phyloP scores from a whole-genome alignment of 2,329 filamentous ascomycete species.

The Cladosporium sp. region DNA sequence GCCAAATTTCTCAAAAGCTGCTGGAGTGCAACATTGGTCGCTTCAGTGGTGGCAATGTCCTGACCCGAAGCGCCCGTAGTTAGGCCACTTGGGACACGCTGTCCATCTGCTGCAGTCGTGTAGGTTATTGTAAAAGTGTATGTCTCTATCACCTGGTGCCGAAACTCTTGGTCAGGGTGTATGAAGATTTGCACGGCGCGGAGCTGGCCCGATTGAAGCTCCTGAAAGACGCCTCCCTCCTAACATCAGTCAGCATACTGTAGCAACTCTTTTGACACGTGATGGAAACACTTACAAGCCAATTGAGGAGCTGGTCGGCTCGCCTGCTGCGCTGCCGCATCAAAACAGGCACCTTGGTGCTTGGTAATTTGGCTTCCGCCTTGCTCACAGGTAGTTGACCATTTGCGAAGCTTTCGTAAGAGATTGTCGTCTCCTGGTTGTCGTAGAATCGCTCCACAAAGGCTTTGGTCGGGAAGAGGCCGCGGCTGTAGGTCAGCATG shows the following conservation, averaged over 20 bases:
- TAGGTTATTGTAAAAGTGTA: conserved; percentile 49
- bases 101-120: conserved; percentile 7
- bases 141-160: conserved; percentile 40
- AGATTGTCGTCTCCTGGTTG: conserved; percentile 18
- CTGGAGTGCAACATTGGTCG: conserved; percentile 40
- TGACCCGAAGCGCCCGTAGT: conserved; percentile 18
- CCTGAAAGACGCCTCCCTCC: conserved; percentile 47
- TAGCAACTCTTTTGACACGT: no score
- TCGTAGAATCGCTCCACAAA: conserved; percentile 30
- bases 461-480: conserved; percentile 29
- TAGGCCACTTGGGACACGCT: conserved; percentile 1
- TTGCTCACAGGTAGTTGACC: conserved; percentile 16
- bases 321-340: conserved; percentile 36
- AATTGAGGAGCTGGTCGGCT: conserved; percentile 42
- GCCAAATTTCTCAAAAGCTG: conserved; percentile 40
- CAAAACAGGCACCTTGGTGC: conserved; percentile 34
- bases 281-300: conserved; percentile 37
- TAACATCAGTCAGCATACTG: conserved; percentile 29
- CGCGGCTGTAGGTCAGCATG: conserved; percentile 28
- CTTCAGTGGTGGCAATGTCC: conserved; percentile 33
- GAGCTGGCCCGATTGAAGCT: conserved; percentile 39
- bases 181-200: conserved; percentile 45
- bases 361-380: conserved; percentile 1
- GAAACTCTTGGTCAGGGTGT: conserved; percentile 34
- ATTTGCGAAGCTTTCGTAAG: conserved; percentile 31